Evolutionary conservation across 805 yeast species (phyloP), one percentile per base, ranked within the genome.

Genomic region (Wickerhamomyces xylosicus): DNA sequence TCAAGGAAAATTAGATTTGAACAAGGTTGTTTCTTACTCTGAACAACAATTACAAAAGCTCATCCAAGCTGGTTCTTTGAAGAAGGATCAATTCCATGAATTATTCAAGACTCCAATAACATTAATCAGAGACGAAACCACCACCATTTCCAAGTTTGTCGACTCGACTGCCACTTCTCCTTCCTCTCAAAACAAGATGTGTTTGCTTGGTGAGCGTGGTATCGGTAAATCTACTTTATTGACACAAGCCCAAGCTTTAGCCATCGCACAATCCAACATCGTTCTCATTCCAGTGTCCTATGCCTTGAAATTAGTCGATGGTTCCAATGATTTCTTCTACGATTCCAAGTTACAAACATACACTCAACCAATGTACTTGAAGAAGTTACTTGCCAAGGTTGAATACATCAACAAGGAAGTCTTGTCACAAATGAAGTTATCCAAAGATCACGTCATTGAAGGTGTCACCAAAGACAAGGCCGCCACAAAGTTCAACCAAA

Each of bases 331-430:
- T 57, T 84, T 77, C 52, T 66, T 71, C 43, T 71, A 58, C 45
- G 81, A 79, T 57, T 58, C 63, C 20, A 60, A 61, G 33, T 53
- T 71, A 21, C 57, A 61, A 18, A 48, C 64, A 33, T 82, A 77
- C 57, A 81, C 75, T 37, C 95, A 87, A 61, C 95, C 90, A 42
- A 81, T 82, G 90, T 73, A 67, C 53, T 62, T 82, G 37, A 75
- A 76, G 52, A 67, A 70, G 36, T 68, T 85, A 56, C 54, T 85
- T 43, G 63, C 65, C 44, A 76, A 74, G 54, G 59, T 75, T 29
- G 53, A 60, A 35, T 62, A 61, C 37, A 70, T 69, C 11, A 80
- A 80, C 49, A 54, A 53, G 32, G 58, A 52, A 2, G 32, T 59
- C 4, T 56, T 78, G 21, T 38, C 54, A 13, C 50, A 59, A 9